These are phyloP conservation scores for Penstemon newberryi DNA, from an alignment of 257 asterid species.

Conservation along the genomic window DNA sequence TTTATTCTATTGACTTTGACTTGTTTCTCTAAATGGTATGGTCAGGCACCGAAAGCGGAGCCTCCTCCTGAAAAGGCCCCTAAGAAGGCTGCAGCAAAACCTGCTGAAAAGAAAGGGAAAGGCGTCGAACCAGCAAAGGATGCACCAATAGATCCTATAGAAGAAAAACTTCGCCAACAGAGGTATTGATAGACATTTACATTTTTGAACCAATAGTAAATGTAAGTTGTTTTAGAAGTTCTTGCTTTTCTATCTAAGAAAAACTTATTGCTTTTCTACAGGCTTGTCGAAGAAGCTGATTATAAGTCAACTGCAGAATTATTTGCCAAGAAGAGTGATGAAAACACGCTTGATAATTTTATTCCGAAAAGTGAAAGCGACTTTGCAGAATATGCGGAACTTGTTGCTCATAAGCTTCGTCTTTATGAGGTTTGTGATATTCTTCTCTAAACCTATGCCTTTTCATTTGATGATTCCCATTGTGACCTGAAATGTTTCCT, in stretches of 20 bases:
- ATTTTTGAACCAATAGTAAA: too few species aligned
- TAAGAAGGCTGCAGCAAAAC: conserved; percentile 59
- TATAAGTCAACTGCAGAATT: conserved; percentile 80
- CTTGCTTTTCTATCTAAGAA: background rate
- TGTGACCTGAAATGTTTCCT: conserved; percentile 17
- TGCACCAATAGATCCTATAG: conserved; percentile 76
- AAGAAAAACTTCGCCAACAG: conserved; percentile 93
- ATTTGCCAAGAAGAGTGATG: conserved; percentile 72
- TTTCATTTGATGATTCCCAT: background rate
- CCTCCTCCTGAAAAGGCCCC: conserved; percentile 60
- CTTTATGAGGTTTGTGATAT: conserved; percentile 68
- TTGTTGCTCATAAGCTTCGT: conserved; percentile 73
- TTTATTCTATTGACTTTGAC: background rate
- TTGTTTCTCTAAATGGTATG: conserved; percentile 20
- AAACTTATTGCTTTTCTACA: conserved; percentile 31
- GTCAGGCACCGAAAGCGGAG: conserved; percentile 67
- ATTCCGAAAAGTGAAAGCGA: conserved; percentile 85
- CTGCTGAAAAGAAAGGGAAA: conserved; percentile 63
- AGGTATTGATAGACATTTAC: conserved; percentile 38
- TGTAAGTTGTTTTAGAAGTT: background rate
- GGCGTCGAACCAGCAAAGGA: conserved; percentile 47
- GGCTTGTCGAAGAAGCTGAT: conserved; percentile 99
- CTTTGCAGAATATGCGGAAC: conserved; percentile 82
- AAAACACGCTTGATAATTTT: conserved; percentile 74
- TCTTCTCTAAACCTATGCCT: conserved; percentile 1